Evolutionary conservation across 257 asterid genomes (phyloP).

Genomic region (Petunia axillaris): DNA sequence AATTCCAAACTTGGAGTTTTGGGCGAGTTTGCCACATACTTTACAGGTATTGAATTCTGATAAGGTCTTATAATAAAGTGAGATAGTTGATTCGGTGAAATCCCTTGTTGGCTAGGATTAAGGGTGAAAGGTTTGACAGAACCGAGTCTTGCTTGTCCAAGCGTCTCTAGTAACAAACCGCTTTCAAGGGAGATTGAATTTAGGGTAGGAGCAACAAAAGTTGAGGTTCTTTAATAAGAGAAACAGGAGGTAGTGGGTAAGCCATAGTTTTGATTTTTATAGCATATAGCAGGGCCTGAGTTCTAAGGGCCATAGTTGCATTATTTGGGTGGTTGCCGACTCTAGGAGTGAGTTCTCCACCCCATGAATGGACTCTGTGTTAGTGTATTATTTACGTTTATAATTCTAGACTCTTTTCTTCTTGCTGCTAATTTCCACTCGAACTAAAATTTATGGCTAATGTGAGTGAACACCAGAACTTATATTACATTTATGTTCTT

Average conservation of each 20-base stretch:
- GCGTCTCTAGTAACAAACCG: background rate
- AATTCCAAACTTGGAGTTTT: slow-evolving; percentile 87
- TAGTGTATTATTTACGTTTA: background rate
- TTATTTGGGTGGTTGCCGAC: background rate
- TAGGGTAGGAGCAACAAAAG: slow-evolving; percentile 9
- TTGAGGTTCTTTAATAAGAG: background rate
- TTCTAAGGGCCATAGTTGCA: background rate
- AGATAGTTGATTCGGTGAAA: background rate
- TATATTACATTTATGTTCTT: background rate
- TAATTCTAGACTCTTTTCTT: background rate
- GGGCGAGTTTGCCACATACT: slow-evolving; percentile 86
- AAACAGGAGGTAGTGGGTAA: background rate
- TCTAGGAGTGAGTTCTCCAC: background rate
- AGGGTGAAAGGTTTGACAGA: background rate
- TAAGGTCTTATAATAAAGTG: background rate
- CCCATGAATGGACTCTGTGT: background rate
- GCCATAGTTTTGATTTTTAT: background rate
- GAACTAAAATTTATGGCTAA: background rate
- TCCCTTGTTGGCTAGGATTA: background rate
- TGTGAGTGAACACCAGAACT: background rate
- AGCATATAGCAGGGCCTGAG: background rate
- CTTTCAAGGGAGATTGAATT: background rate
- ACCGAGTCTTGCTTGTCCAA: slow-evolving; percentile 2
- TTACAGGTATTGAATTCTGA: slow-evolving; percentile 58
- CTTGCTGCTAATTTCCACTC: background rate